phyloP scores from a whole-genome alignment of 1,139 yeast species.

The Diutina mesorugosa region DNA sequence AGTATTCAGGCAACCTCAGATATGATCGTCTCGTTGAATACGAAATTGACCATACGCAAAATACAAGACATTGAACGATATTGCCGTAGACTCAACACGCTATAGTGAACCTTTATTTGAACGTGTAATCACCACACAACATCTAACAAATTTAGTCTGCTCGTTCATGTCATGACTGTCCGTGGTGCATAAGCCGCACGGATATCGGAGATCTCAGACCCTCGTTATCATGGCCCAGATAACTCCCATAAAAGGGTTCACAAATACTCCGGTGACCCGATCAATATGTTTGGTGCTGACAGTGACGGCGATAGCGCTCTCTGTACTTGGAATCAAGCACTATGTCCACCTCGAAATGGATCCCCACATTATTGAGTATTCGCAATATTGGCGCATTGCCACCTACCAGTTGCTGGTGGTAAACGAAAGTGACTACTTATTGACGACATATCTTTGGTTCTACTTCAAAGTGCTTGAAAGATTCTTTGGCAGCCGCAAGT shows the following conservation, averaged over 20 bases:
- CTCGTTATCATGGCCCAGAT: conserved; percentile 18
- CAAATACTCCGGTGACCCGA: conserved; percentile 45
- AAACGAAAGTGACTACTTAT: conserved; percentile 54
- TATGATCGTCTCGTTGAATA: too few relatives aligned
- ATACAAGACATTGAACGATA: too few relatives aligned
- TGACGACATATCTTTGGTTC: conserved; percentile 40
- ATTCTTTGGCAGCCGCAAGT: conserved; percentile 48
- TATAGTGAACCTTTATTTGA: too few relatives aligned
- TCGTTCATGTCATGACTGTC: background rate
- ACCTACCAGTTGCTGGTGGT: conserved; percentile 43
- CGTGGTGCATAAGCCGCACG: background rate
- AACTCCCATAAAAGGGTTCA: conserved; percentile 39
- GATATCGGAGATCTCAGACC: background rate
- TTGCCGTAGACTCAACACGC: too few relatives aligned
- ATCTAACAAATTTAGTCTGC: too few relatives aligned
- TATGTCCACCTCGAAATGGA: conserved; percentile 37
- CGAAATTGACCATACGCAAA: too few relatives aligned
- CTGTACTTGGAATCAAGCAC: conserved; percentile 46
- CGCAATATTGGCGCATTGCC: conserved; percentile 56
- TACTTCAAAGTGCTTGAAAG: conserved; percentile 54
- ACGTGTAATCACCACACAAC: too few relatives aligned
- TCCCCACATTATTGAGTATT: conserved; percentile 48
- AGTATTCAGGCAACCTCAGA: too few relatives aligned
- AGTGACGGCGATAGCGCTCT: conserved; percentile 34
- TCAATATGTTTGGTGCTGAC: conserved; percentile 28